Evolutionary conservation across 164 flowering plant species (phyloP).

Genomic region (Berberis vulgaris): DNA sequence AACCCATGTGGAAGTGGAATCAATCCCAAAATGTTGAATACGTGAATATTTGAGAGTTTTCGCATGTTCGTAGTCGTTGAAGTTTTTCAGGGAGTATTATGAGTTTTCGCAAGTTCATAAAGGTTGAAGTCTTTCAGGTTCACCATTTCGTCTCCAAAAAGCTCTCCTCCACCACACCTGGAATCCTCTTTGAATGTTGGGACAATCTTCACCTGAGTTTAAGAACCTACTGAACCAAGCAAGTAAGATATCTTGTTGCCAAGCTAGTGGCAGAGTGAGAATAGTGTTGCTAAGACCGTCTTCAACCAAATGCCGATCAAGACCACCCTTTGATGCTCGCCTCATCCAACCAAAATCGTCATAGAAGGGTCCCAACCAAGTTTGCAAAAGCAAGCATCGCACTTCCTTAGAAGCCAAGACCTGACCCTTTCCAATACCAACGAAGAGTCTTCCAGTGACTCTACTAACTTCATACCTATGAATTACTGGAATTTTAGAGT

Average conservation of each 20-base stretch:
- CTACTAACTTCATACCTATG: constrained; percentile 77
- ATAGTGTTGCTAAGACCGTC: constrained; percentile 89
- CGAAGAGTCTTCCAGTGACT: constrained; percentile 73
- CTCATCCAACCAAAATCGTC: constrained; percentile 97
- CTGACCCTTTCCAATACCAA: constrained; percentile 89
- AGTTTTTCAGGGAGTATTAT: neutral
- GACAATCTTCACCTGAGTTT: constrained; percentile 87
- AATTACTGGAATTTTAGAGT: constrained; percentile 64
- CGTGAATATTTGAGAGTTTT: too few relatives aligned
- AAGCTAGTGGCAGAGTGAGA: constrained; percentile 69
- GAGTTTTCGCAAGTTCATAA: constrained; percentile 20
- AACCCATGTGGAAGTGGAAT: too few relatives aligned
- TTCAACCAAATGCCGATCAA: constrained; percentile 77
- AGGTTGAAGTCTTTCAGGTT: constrained; percentile 27
- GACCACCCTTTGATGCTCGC: constrained; percentile 67
- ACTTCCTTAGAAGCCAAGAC: constrained; percentile 77
- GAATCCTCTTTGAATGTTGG: constrained; percentile 86
- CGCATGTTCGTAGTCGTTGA: too few relatives aligned
- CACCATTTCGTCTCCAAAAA: constrained; percentile 66
- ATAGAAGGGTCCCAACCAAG: constrained; percentile 91
- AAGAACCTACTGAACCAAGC: constrained; percentile 86
- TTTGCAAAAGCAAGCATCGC: constrained; percentile 61
- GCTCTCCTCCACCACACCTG: constrained; percentile 98
- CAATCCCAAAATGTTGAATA: too few relatives aligned
- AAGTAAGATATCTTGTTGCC: constrained; percentile 83